Conservation (phyloP, 2,329 filamentous ascomycete species). For the Colletotrichum eleusines region DNA sequence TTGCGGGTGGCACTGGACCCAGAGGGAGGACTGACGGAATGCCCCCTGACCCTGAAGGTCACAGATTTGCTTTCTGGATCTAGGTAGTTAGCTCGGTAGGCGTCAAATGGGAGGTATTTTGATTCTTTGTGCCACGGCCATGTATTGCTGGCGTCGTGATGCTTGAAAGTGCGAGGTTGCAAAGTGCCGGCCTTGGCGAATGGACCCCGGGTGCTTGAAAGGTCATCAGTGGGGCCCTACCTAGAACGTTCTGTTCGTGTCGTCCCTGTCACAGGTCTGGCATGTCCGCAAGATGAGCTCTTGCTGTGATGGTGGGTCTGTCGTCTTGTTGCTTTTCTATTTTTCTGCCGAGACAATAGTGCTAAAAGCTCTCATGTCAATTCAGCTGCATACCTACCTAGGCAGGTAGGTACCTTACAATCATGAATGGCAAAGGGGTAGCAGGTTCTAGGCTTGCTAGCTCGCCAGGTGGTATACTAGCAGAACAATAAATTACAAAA, state of each 20-base stretch:
- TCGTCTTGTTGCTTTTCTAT: not conserved
- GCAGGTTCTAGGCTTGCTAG: not conserved
- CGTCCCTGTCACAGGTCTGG: not conserved
- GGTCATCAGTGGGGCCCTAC: not conserved
- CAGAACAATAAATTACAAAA: not conserved
- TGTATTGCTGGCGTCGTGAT: not conserved
- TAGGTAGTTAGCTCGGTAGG: not conserved
- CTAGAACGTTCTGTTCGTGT: too few species aligned
- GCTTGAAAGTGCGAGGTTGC: not conserved
- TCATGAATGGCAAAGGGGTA: too few species aligned
- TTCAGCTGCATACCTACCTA: not conserved
- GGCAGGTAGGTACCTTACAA: not conserved
- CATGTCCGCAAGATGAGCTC: not conserved
- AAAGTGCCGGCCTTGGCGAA: not conserved
- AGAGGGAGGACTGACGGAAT: not conserved
- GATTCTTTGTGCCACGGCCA: not conserved
- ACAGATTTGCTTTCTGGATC: too few species aligned
- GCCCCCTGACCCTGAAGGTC: not conserved
- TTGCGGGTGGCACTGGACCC: not conserved
- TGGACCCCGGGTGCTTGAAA: not conserved
- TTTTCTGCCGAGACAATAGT: not conserved
- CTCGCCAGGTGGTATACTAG: too few species aligned
- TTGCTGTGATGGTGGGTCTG: not conserved
- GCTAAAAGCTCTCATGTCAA: too few species aligned
- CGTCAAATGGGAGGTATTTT: not conserved